A percentile compares a stretch with the other conserved stretches of the same genome.
phyloP scores from a whole-genome alignment of 2,329 filamentous ascomycete genomes.

The Fusarium camptoceras region DNA sequence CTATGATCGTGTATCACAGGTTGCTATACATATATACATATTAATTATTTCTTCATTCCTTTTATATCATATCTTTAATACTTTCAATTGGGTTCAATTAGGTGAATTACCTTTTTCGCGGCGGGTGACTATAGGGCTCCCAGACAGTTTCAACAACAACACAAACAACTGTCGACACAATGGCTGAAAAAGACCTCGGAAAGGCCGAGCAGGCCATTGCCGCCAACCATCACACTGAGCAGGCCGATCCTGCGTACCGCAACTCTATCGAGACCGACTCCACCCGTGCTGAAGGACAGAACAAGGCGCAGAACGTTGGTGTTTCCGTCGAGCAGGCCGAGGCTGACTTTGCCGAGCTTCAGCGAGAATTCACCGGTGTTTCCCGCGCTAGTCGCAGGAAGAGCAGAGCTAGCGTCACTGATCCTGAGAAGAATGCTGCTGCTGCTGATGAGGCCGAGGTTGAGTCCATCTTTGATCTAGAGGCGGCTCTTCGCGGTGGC shows the following conservation, averaged over 20 bases:
- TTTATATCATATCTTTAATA: background rate
- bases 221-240: conserved; percentile 45
- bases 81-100: background rate
- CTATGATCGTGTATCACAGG: conserved; percentile 6
- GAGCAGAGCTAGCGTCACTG: conserved; percentile 49
- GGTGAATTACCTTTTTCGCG: conserved; percentile 22
- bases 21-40: conserved; percentile 14
- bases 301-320: conserved; percentile 51
- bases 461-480: conserved; percentile 75
- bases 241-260: conserved; percentile 42
- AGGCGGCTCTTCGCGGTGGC: conserved; percentile 77
- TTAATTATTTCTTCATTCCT: conserved; percentile 1
- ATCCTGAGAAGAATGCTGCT: conserved; percentile 69
- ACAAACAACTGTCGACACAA: conserved; percentile 15
- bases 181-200: conserved; percentile 48
- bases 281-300: conserved; percentile 41
- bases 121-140: conserved; percentile 46
- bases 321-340: conserved; percentile 76
- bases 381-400: conserved; percentile 61
- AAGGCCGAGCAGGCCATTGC: conserved; percentile 48
- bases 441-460: conserved; percentile 56
- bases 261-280: conserved; percentile 47
- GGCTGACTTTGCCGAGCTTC: conserved; percentile 77
- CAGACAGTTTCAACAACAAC: conserved; percentile 34
- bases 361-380: conserved; percentile 68